Evolutionary conservation across 139 green algal genomes (phyloP).

Genomic region (Trebouxia sp.): DNA sequence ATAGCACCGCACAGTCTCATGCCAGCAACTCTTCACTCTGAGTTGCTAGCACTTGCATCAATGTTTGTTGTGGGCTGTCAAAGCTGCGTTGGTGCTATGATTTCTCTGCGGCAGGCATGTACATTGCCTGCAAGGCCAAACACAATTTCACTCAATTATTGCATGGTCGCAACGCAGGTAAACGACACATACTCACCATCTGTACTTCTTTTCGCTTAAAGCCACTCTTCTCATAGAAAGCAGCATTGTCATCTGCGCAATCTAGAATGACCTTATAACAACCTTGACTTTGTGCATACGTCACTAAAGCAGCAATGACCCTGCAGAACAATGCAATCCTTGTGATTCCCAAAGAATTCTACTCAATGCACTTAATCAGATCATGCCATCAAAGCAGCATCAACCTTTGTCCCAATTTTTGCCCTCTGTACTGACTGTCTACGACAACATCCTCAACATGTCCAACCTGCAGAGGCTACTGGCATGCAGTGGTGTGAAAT

Average conservation of each 20-base stretch:
- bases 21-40: too few species aligned
- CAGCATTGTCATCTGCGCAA: slow-evolving; percentile 84
- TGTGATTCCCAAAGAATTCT: too few species aligned
- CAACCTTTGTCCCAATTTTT: slow-evolving; percentile 70
- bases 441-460: slow-evolving; percentile 97
- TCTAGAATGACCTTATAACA: slow-evolving; percentile 98
- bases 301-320: slow-evolving; percentile 70
- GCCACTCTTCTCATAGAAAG: slow-evolving; percentile 93
- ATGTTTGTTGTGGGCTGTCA: too few species aligned
- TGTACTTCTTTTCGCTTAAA: slow-evolving; percentile 88
- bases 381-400: neutral
- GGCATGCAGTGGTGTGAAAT: neutral
- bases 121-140: neutral
- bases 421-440: slow-evolving; percentile 62
- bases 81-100: too few species aligned
- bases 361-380: neutral
- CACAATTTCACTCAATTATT: neutral
- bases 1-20: too few species aligned
- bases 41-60: too few species aligned
- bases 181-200: slow-evolving; percentile 70
- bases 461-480: slow-evolving; percentile 52
- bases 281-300: slow-evolving; percentile 43
- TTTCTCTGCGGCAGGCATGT: neutral
- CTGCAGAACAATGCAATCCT: slow-evolving; percentile 33
- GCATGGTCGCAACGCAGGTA: neutral